Evolutionary conservation across 371 early-diverging fungal genomes (phyloP).

Genomic region (Lichtheimia hyalospora): DNA sequence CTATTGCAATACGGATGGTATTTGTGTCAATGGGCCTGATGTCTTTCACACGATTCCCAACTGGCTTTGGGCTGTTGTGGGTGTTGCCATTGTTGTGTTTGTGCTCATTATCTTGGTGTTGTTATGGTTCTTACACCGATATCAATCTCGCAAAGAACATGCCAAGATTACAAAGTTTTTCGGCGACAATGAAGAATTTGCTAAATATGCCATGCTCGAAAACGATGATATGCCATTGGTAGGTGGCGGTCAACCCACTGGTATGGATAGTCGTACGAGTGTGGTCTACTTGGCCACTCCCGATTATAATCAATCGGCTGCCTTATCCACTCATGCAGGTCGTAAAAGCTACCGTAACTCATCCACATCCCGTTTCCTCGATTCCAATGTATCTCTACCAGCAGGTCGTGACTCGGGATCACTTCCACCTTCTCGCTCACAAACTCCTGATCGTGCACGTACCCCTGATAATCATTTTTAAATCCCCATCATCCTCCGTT

Average conservation of each 20-base stretch:
- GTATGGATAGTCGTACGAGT: slow-evolving; percentile 14
- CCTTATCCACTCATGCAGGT: slow-evolving; percentile 5
- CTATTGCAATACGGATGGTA: slow-evolving; percentile 29
- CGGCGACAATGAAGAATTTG: slow-evolving; percentile 42
- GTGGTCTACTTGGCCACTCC: slow-evolving; percentile 37
- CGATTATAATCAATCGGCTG: slow-evolving; percentile 31
- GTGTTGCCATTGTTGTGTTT: slow-evolving; percentile 33
- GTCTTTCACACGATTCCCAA: slow-evolving; percentile 32
- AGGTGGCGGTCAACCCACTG: not conserved
- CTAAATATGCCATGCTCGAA: slow-evolving; percentile 34
- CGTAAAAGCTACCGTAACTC: slow-evolving; percentile 4
- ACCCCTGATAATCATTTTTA: slow-evolving; percentile 5
- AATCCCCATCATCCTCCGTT: not conserved
- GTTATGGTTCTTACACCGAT: slow-evolving; percentile 43
- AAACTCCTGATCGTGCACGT: slow-evolving; percentile 7
- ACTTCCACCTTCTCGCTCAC: slow-evolving; percentile 1
- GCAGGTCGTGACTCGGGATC: not conserved
- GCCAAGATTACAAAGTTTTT: slow-evolving; percentile 39
- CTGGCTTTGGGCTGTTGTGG: slow-evolving; percentile 45
- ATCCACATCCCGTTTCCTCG: slow-evolving; percentile 4
- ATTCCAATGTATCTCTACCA: slow-evolving; percentile 2
- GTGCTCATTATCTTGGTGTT: slow-evolving; percentile 23
- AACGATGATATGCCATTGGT: slow-evolving; percentile 9
- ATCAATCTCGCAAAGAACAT: slow-evolving; percentile 45
- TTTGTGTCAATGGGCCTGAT: slow-evolving; percentile 41